Percentiles rank a stretch among this genome's conserved stretches.
Evolutionary conservation across 2,329 filamentous ascomycete genomes (phyloP).

Genomic region (Cadophora sp.): DNA sequence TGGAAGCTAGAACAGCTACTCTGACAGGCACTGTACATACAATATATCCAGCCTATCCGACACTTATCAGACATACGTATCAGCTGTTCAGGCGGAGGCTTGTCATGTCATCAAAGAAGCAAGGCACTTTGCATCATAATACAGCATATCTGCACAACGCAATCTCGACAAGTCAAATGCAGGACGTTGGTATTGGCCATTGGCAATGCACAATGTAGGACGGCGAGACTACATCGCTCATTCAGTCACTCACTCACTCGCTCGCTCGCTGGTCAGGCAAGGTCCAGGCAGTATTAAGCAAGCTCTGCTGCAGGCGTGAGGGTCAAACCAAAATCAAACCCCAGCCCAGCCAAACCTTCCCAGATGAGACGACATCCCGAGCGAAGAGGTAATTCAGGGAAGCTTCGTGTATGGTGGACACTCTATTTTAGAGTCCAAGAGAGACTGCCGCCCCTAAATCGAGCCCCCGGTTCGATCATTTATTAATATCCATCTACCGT

Average conservation of each 20-base stretch:
- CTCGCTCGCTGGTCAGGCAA: not conserved
- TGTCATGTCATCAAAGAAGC: too few species aligned
- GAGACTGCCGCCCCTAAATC: conserved; percentile 38
- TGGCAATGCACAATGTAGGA: conserved; percentile 10
- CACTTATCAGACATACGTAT: not conserved
- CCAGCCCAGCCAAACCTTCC: conserved; percentile 17
- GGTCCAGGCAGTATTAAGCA: not conserved
- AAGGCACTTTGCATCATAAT: too few species aligned
- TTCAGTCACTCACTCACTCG: too few species aligned
- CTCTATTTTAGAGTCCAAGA: conserved; percentile 26
- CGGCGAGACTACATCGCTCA: not conserved
- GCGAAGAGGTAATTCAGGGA: conserved; percentile 34
- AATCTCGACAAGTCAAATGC: conserved; percentile 3
- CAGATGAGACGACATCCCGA: conserved; percentile 29
- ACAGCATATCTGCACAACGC: conserved; percentile 6
- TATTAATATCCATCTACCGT: conserved; percentile 31
- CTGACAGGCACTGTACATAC: not conserved
- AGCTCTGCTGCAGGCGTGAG: conserved; percentile 17
- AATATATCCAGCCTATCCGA: conserved; percentile 3
- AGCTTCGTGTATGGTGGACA: conserved; percentile 25
- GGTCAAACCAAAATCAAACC: conserved; percentile 15
- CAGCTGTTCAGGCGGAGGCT: too few species aligned
- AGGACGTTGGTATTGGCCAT: not conserved
- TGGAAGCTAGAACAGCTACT: not conserved
- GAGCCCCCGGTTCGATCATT: conserved; percentile 10